Base-by-base conservation (phyloP, 495 filamentous ascomycete species). In the Penicillium silybi region DNA sequence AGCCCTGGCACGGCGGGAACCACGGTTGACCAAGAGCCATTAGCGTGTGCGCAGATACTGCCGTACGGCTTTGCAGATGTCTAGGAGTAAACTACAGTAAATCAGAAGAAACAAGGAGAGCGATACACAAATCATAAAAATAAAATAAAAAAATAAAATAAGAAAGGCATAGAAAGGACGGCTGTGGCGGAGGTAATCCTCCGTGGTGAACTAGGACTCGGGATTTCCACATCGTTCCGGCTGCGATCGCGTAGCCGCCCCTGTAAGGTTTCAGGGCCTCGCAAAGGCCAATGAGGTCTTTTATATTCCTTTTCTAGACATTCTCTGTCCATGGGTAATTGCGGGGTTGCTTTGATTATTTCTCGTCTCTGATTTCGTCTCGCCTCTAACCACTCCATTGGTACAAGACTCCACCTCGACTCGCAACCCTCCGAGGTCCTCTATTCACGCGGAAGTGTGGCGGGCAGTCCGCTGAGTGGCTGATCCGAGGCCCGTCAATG, bases 391-490 rank as follows among this genome's bases (percentile, higher is more conserved):
- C 50, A 48, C 29, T 29, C 34, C 41, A 18, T 38, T 41, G 42
- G 54, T 35, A 26, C 23, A 26, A 35, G 17, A 18, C 40, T 64
- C 55, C 47, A 57, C 51, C 19, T n/a, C n/a, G 23, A n/a, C 26
- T 50, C 47, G 46, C 49, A 52, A 51, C 47, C 49, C 40, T 41
- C 41, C 44, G 43, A 52, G 8, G 20, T 9, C 44, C 53, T 46
- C 52, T 46, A 55, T 44, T 50, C 35, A 26, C n/a, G 34, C 23
- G 42, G 49, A 32, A 53, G 32, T 45, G 53, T 57, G 52, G 59
- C 62, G 62, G 59, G 52, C 59, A 63, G 56, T 35, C 11, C 41
- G 54, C 56, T 61, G 54, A 63, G 56, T 65, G 62, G 62, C 56
- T 61, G 43, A 9, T 44, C 34, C 29, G 0, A 32, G 45, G 11